Evolutionary conservation across 768 basidiomycete genomes (phyloP).

Genomic region (Russula lepida): DNA sequence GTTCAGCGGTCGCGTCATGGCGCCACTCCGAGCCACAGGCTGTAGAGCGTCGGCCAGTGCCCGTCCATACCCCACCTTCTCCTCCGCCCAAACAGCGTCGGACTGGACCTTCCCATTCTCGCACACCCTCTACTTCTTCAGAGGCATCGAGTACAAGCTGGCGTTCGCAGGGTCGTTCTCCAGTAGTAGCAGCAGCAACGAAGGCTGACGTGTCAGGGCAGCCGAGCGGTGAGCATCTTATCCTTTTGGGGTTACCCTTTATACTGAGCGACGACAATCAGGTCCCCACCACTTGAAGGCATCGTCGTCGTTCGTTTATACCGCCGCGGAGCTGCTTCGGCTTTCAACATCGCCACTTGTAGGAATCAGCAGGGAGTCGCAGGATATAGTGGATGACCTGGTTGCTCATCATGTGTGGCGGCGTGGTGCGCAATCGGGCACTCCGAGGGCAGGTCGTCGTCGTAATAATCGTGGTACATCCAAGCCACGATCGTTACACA

Average conservation of each 20-base stretch:
- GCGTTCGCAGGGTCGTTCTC: neutral
- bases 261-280: neutral
- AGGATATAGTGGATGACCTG: conserved; percentile 12
- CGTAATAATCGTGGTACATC: neutral
- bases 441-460: neutral
- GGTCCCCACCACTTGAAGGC: neutral
- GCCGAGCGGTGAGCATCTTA: neutral
- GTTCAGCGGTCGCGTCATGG: conserved; percentile 10
- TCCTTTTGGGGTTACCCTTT: neutral
- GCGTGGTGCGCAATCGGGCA: conserved; percentile 9
- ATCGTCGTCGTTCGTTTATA: conserved; percentile 1
- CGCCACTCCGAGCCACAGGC: conserved; percentile 2
- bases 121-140: conserved; percentile 2
- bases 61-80: neutral
- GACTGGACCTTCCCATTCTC: neutral
- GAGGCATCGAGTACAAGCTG: neutral
- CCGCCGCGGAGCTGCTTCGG: conserved; percentile 9
- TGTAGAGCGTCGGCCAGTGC: neutral
- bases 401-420: conserved; percentile 21
- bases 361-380: conserved; percentile 11
- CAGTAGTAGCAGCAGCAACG: neutral
- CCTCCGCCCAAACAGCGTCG: neutral
- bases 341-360: conserved; percentile 19
- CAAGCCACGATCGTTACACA: neutral
- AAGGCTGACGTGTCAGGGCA: neutral